A percentile compares a stretch with the other conserved stretches of the same genome.
Evolutionary conservation across 768 basidiomycete genomes (phyloP).

Genomic region (Russula emetica): DNA sequence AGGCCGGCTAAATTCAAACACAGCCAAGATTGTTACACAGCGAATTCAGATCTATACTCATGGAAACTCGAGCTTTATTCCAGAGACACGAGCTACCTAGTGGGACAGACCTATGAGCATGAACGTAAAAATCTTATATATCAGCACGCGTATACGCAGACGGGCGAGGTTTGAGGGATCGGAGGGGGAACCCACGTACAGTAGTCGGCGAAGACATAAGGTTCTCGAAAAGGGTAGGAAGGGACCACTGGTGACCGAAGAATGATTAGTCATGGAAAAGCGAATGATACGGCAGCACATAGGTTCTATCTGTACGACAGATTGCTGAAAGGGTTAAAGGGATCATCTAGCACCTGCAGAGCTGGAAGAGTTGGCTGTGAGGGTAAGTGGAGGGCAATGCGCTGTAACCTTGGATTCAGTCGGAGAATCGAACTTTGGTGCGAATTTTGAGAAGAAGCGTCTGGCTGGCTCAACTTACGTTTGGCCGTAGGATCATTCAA

Average conservation of each 20-base stretch:
- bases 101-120: neutral
- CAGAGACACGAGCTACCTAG: neutral
- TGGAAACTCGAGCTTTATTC: neutral
- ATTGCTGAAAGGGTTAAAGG: neutral
- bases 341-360: neutral
- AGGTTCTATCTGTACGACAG: neutral
- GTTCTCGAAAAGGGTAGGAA: neutral
- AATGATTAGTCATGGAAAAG: slow-evolving; percentile 5
- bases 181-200: neutral
- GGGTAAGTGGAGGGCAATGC: neutral
- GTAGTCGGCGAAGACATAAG: slow-evolving; percentile 10
- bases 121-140: neutral
- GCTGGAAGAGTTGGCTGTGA: neutral
- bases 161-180: neutral
- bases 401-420: slow-evolving; percentile 4
- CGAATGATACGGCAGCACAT: neutral
- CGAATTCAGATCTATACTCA: neutral
- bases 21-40: neutral
- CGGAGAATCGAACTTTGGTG: slow-evolving; percentile 19
- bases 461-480: neutral
- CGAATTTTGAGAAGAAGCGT: slow-evolving; percentile 12
- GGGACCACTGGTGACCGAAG: neutral
- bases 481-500: neutral
- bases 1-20: neutral
- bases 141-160: neutral